Conservation (phyloP, 2,329 filamentous ascomycete genomes). For the Colletotrichum eremochloae region DNA sequence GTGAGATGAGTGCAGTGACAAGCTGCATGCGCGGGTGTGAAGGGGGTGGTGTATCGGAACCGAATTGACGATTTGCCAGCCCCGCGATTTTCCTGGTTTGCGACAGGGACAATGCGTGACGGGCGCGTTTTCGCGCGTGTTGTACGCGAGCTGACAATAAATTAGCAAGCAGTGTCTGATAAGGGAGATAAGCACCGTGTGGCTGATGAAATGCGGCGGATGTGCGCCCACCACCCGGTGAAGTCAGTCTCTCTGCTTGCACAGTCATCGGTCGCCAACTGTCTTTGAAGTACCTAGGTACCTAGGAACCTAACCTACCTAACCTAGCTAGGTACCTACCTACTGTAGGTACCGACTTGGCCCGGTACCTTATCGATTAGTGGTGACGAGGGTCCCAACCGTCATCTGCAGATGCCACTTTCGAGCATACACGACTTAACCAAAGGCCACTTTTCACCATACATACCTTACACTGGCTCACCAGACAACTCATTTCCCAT, state of each 20-base stretch:
- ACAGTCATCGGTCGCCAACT: slow-evolving; percentile 12
- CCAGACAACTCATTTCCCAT: background rate
- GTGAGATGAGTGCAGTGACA: background rate
- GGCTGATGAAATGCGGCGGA: background rate
- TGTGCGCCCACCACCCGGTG: background rate
- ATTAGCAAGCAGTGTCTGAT: background rate
- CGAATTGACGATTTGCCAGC: slow-evolving; percentile 9
- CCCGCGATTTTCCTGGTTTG: slow-evolving; percentile 8
- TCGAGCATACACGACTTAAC: background rate
- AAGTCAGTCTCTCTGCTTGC: background rate
- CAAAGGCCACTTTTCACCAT: slow-evolving; percentile 19
- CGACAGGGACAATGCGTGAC: background rate
- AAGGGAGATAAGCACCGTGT: background rate
- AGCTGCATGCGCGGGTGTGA: background rate
- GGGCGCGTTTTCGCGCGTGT: slow-evolving; percentile 11
- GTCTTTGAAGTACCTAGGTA: background rate
- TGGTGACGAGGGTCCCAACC: slow-evolving; percentile 1
- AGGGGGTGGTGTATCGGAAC: background rate
- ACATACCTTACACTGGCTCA: background rate
- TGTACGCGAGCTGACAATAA: background rate
- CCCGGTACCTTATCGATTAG: slow-evolving; percentile 2
- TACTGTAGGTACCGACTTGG: no score
- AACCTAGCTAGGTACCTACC: no score
- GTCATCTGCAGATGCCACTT: background rate
- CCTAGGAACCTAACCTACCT: no score